Evolutionary conservation across 106 monocot genomes (phyloP).

Genomic region (Chionographis japonica): DNA sequence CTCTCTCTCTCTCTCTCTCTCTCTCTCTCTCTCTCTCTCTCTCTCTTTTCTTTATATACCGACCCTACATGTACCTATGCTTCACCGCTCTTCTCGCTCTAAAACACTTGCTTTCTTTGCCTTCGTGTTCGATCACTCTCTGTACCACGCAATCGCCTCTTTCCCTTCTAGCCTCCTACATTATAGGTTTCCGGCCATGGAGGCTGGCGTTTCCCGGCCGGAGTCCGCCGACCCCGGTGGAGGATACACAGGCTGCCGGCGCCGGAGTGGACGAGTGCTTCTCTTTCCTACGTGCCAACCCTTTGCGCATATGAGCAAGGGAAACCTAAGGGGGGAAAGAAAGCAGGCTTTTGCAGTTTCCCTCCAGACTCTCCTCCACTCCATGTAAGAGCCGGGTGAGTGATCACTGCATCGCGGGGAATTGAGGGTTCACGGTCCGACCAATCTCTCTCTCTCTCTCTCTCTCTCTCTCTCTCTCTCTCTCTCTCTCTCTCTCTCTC

Average conservation of each 20-base stretch:
- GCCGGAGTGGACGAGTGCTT: not conserved
- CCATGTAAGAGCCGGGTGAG: not conserved
- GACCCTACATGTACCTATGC: not conserved
- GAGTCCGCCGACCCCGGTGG: slow-evolving; percentile 3
- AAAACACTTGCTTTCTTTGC: not conserved
- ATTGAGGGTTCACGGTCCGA: slow-evolving; percentile 38
- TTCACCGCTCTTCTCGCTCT: too few relatives aligned
- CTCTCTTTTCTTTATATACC: not conserved
- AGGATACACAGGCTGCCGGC: not conserved
- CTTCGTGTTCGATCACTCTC: not conserved
- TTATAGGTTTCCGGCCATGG: slow-evolving; percentile 3
- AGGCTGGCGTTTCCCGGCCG: not conserved
- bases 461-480: not conserved
- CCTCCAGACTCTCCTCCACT: not conserved
- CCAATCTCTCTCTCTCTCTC: not conserved
- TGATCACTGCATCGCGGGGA: slow-evolving; percentile 17
- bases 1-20: too few relatives aligned
- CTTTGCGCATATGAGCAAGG: too few relatives aligned
- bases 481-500: not conserved
- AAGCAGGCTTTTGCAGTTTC: not conserved
- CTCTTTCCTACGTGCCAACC: too few relatives aligned
- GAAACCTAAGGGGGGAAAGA: too few relatives aligned
- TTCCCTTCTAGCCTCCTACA: not conserved
- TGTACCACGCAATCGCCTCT: not conserved
- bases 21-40: too few relatives aligned